These are phyloP conservation scores for Oryza glaberrima DNA, from an alignment of 176 grass and related monocot genomes.

Conservation along the genomic window DNA sequence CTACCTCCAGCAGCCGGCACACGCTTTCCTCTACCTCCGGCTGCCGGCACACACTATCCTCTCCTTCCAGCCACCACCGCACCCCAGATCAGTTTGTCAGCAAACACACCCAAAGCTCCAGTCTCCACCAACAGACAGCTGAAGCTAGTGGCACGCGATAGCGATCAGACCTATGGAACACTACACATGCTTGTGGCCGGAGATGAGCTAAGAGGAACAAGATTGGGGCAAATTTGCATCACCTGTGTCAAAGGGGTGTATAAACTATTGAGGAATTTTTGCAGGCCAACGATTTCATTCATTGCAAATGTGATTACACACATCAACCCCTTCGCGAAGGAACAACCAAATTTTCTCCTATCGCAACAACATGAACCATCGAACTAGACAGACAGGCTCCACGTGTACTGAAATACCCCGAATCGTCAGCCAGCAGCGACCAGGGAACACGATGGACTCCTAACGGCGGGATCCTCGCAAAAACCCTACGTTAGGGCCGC, in stretches of 20 bases:
- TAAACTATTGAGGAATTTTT: not conserved
- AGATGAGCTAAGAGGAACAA: too few relatives aligned
- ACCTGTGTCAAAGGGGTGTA: not conserved
- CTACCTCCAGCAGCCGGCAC: too few relatives aligned
- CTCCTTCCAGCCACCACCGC: not conserved
- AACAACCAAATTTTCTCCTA: not conserved
- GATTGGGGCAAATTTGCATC: not conserved
- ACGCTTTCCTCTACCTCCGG: not conserved
- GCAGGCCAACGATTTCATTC: not conserved
- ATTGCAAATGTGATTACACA: not conserved
- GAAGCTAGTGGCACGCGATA: too few relatives aligned
- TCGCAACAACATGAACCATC: not conserved
- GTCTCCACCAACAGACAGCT: not conserved
- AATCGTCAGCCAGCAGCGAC: not conserved
- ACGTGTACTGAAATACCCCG: not conserved
- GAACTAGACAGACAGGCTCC: not conserved
- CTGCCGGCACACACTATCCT: too few relatives aligned
- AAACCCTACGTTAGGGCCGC: slow-evolving; percentile 6
- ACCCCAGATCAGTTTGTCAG: not conserved
- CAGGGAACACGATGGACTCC: not conserved
- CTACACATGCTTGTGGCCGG: not conserved
- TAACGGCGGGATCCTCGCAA: not conserved
- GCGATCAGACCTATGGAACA: not conserved
- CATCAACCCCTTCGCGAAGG: not conserved
- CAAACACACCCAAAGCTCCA: not conserved